phyloP scores from a whole-genome alignment of 345 rosid genomes.

The Kandelia obovata region DNA sequence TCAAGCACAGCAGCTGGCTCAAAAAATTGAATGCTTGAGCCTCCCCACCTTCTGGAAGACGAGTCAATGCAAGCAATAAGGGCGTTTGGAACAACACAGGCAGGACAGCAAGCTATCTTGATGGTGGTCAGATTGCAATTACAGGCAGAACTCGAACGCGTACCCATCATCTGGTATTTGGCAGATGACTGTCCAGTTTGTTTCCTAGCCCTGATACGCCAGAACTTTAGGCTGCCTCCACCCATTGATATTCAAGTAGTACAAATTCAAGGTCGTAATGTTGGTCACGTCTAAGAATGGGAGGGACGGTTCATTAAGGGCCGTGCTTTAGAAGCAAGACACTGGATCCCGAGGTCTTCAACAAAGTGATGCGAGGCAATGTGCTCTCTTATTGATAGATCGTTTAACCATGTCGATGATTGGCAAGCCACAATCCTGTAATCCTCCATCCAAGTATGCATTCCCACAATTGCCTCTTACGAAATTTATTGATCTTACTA shows the following conservation, averaged over 20 bases:
- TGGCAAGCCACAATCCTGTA: too few species aligned
- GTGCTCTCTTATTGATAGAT: too few species aligned
- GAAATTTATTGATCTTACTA: too few species aligned
- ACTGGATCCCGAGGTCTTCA: too few species aligned
- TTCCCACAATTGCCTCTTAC: too few species aligned
- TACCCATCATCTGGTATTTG: not conserved
- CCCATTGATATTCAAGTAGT: not conserved
- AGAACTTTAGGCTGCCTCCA: not conserved
- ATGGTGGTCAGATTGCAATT: slow-evolving; percentile 2
- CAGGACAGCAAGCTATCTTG: slow-evolving; percentile 5
- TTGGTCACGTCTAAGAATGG: not conserved
- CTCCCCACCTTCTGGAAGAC: slow-evolving; percentile 39
- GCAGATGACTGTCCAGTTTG: slow-evolving; percentile 9
- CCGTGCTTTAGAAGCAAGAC: too few species aligned
- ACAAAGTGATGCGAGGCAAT: too few species aligned
- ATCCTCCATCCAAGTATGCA: too few species aligned
- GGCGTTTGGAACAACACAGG: slow-evolving; percentile 11
- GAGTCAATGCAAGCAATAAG: not conserved
- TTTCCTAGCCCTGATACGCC: slow-evolving; percentile 8
- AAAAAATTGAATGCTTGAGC: slow-evolving; percentile 24
- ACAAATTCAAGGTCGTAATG: not conserved
- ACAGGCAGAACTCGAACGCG: not conserved
- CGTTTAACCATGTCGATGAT: too few species aligned
- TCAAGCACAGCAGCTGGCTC: slow-evolving; percentile 4
- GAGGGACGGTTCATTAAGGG: too few species aligned